Conservation (phyloP, 2,329 filamentous ascomycete species). For the Talaromyces verruculosus region DNA sequence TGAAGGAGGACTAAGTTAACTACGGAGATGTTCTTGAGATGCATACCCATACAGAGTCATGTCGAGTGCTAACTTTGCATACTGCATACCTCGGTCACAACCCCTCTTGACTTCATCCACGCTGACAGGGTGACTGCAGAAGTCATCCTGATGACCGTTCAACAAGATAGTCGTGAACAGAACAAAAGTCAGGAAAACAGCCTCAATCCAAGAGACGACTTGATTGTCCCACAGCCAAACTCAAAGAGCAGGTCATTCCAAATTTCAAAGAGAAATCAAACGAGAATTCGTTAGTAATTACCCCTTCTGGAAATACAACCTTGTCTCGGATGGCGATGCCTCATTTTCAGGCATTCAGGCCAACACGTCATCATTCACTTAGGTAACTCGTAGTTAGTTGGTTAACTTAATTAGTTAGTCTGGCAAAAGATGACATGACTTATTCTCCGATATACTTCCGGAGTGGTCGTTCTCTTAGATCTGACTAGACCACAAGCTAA, state of each 20-base stretch:
- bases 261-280: background rate
- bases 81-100: background rate
- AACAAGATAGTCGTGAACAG: background rate
- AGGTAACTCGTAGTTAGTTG: too few relatives aligned
- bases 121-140: slow-evolving; percentile 4
- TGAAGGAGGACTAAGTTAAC: too few relatives aligned
- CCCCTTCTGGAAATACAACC: background rate
- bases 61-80: background rate
- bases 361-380: background rate
- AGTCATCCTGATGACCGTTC: background rate
- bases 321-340: background rate
- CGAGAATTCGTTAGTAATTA: slow-evolving; percentile 3
- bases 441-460: slow-evolving; percentile 8
- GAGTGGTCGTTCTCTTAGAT: background rate
- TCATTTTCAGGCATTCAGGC: slow-evolving; percentile 11
- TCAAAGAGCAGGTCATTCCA: background rate
- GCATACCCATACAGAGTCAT: background rate
- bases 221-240: background rate
- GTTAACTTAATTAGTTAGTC: background rate
- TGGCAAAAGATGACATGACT: background rate
- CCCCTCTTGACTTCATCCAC: background rate
- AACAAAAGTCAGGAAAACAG: background rate
- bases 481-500: background rate
- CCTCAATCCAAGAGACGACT: background rate
- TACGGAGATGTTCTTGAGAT: background rate